phyloP scores from a whole-genome alignment of 2,329 filamentous ascomycete species.

The Lachnellula occidentalis region DNA sequence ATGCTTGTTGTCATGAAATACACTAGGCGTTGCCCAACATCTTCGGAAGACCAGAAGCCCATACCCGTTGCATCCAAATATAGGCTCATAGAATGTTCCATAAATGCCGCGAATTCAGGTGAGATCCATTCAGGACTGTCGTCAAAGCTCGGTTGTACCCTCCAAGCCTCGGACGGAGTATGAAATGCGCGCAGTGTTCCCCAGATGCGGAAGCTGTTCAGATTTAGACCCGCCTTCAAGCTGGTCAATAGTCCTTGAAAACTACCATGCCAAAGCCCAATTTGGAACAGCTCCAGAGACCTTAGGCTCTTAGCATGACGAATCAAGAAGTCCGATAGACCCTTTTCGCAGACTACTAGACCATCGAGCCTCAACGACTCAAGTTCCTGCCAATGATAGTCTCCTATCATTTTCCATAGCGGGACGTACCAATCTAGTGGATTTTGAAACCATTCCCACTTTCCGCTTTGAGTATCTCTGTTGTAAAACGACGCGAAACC shows the following conservation, averaged over 20 bases:
- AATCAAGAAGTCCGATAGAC: not conserved
- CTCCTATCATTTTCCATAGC: not conserved
- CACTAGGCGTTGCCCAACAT: too few relatives aligned
- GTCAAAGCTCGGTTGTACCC: not conserved
- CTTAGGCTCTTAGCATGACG: not conserved
- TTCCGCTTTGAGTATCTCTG: not conserved
- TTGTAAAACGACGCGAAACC: not conserved
- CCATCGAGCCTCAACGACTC: conserved; percentile 1
- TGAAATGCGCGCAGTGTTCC: not conserved
- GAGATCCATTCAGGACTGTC: not conserved
- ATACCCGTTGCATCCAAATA: not conserved
- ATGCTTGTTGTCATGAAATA: too few relatives aligned
- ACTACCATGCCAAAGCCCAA: not conserved
- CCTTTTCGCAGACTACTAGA: conserved; percentile 1
- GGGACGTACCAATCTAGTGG: not conserved
- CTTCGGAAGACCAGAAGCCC: too few relatives aligned
- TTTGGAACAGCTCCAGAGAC: not conserved
- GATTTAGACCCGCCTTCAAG: not conserved
- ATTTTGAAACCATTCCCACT: not conserved
- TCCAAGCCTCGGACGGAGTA: not conserved
- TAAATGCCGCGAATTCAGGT: not conserved
- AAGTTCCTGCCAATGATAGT: not conserved
- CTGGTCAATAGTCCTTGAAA: not conserved
- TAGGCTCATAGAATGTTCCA: not conserved
- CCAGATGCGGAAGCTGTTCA: not conserved